phyloP scores from a whole-genome alignment of 2,329 filamentous ascomycete species.

The Xylaria sp. region DNA sequence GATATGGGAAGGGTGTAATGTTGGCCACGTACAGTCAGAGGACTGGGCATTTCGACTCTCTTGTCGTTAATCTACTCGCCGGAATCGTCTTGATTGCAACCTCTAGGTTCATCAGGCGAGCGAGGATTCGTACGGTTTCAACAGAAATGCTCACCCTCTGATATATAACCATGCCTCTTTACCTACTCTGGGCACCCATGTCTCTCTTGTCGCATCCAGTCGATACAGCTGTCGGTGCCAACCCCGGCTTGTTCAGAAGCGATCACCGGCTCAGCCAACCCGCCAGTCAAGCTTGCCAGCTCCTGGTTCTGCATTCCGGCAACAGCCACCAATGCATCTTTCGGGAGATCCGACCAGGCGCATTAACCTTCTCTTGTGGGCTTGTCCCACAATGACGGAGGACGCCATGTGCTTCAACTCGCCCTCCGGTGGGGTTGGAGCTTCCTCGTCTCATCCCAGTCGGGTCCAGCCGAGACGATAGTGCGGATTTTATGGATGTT shows the following conservation, averaged over 20 bases:
- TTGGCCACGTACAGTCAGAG: constrained; percentile 57
- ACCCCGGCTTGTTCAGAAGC: constrained; percentile 28
- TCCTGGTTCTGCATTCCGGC: constrained; percentile 51
- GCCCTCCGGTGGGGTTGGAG: constrained; percentile 39
- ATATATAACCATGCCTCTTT: constrained; percentile 44
- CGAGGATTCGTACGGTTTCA: constrained; percentile 50
- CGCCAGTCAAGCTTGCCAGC: constrained; percentile 39
- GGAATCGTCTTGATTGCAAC: constrained; percentile 48
- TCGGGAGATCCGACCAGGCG: constrained; percentile 60
- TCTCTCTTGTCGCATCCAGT: constrained; percentile 35
- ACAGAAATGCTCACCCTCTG: constrained; percentile 53
- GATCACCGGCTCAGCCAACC: constrained; percentile 36
- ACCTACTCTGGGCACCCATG: constrained; percentile 52
- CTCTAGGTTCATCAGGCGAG: constrained; percentile 38
- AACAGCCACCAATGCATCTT: constrained; percentile 52
- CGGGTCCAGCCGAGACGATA: constrained; percentile 56
- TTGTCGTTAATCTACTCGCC: constrained; percentile 45
- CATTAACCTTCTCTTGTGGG: constrained; percentile 59
- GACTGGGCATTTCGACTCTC: constrained; percentile 43
- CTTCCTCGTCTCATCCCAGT: constrained; percentile 54
- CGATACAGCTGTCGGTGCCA: constrained; percentile 33
- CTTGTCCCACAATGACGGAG: constrained; percentile 48
- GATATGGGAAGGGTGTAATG: constrained; percentile 52
- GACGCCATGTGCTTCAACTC: constrained; percentile 54
- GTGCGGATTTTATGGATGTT: constrained; percentile 93